phyloP scores from a whole-genome alignment of 345 rosid species.

The Brassica cretica region DNA sequence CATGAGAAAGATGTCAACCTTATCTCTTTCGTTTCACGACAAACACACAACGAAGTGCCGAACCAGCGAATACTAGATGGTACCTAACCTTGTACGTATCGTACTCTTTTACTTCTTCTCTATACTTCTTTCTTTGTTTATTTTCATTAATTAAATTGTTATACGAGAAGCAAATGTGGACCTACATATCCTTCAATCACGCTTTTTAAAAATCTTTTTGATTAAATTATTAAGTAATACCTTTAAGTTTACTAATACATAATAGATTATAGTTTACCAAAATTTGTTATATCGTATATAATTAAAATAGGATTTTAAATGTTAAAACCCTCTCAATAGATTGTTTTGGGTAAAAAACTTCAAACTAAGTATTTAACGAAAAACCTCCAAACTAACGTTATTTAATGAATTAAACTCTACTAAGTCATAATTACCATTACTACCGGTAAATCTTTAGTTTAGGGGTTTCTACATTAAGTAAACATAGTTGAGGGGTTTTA shows the following conservation, averaged over 20 bases:
- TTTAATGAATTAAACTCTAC: too few species aligned
- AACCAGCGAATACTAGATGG: conserved; percentile 26
- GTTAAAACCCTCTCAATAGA: too few species aligned
- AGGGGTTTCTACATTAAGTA: too few species aligned
- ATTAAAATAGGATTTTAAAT: too few species aligned
- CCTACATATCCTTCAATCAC: not conserved
- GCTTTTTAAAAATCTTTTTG: not conserved
- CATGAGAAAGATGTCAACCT: conserved; percentile 25
- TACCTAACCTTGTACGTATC: conserved; percentile 39
- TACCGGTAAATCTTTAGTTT: too few species aligned
- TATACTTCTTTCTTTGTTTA: conserved; percentile 1
- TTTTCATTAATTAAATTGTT: not conserved
- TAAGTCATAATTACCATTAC: too few species aligned
- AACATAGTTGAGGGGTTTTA: too few species aligned
- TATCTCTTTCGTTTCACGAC: conserved; percentile 29
- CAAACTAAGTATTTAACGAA: too few species aligned
- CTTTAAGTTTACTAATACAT: not conserved
- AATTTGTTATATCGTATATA: not conserved
- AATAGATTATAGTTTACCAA: not conserved
- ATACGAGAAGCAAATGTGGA: conserved; percentile 2
- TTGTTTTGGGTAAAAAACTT: too few species aligned
- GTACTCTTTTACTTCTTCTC: conserved; percentile 23
- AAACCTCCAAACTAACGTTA: too few species aligned
- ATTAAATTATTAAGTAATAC: not conserved
- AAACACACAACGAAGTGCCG: conserved; percentile 6